Percentiles rank a stretch among this genome's conserved stretches.
These are phyloP conservation scores for Penicillium maclennaniae DNA, from an alignment of 495 filamentous ascomycete species.

Conservation along the genomic window DNA sequence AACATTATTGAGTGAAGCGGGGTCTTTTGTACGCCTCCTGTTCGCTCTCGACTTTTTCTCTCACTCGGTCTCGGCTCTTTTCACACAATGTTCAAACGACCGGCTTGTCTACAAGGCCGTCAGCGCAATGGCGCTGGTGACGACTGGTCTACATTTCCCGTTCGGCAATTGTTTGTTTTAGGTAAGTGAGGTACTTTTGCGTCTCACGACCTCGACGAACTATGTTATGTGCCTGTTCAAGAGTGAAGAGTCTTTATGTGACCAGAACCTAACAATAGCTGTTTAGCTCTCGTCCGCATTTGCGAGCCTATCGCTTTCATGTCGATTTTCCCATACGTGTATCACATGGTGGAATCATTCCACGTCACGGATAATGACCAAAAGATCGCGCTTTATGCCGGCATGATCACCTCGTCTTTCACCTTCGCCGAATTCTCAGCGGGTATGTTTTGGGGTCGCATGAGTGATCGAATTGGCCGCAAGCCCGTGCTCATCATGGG, in stretches of 20 bases:
- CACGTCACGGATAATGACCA: slow-evolving; percentile 71
- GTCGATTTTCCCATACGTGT: slow-evolving; percentile 98
- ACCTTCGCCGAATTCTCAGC: slow-evolving; percentile 93
- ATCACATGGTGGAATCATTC: slow-evolving; percentile 95
- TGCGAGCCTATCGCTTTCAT: slow-evolving; percentile 99
- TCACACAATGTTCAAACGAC: slow-evolving; percentile 39
- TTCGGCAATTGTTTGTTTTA: slow-evolving; percentile 66
- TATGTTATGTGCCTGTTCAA: slow-evolving; percentile 20
- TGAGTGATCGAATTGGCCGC: slow-evolving; percentile 88
- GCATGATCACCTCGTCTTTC: slow-evolving; percentile 95
- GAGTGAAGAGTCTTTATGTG: background rate
- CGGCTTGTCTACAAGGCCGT: slow-evolving; percentile 35
- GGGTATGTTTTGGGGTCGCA: slow-evolving; percentile 83
- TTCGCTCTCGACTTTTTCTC: background rate
- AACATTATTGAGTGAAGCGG: slow-evolving; percentile 17
- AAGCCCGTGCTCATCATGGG: slow-evolving; percentile 91
- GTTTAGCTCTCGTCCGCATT: slow-evolving; percentile 81
- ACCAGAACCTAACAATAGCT: slow-evolving; percentile 34
- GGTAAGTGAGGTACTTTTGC: slow-evolving; percentile 49
- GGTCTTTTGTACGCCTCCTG: slow-evolving; percentile 3
- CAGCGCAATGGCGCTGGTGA: slow-evolving; percentile 26
- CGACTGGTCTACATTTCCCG: slow-evolving; percentile 45
- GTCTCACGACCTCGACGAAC: slow-evolving; percentile 12
- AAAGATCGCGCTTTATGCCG: slow-evolving; percentile 86
- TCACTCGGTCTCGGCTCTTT: slow-evolving; percentile 2